Percentiles rank a stretch among this genome's conserved stretches.
phyloP scores from a whole-genome alignment of 1,284 basidiomycete species.

The Boletus holoroseus region DNA sequence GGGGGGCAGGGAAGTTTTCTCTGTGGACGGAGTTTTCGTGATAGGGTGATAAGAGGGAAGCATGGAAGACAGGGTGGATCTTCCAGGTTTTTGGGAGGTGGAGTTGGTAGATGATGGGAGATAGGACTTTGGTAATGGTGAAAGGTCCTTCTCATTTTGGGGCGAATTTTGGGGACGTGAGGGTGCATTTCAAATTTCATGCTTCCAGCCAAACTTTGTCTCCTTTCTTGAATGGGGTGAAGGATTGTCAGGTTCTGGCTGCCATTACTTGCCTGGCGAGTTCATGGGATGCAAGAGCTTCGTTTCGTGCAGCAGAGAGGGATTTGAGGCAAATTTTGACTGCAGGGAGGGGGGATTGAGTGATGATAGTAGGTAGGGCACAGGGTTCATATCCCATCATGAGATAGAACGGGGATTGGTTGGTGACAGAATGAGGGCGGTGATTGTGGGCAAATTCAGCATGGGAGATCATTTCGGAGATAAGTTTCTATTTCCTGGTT shows the following conservation, averaged over 20 bases:
- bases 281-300: background rate
- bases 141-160: background rate
- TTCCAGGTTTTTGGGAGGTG: background rate
- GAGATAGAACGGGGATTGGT: no score
- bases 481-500: no score
- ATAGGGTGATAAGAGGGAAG: background rate
- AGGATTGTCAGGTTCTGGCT: accelerated
- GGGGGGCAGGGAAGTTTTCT: no score
- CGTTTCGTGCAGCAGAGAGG: background rate
- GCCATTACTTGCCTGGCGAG: background rate
- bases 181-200: background rate
- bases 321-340: background rate
- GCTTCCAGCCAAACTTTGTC: background rate
- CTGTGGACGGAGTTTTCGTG: background rate
- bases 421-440: no score
- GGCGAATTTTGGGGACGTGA: background rate
- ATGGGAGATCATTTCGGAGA: no score
- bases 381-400: background rate
- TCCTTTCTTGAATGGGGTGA: background rate
- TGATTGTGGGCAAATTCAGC: no score
- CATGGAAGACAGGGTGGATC: background rate
- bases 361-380: no score
- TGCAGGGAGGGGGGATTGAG: background rate
- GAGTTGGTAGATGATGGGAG: background rate
- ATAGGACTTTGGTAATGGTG: background rate